A percentile compares a stretch with the other conserved stretches of the same genome.
Evolutionary conservation across 768 basidiomycete species (phyloP).

Genomic region (Gymnopilus junonius): DNA sequence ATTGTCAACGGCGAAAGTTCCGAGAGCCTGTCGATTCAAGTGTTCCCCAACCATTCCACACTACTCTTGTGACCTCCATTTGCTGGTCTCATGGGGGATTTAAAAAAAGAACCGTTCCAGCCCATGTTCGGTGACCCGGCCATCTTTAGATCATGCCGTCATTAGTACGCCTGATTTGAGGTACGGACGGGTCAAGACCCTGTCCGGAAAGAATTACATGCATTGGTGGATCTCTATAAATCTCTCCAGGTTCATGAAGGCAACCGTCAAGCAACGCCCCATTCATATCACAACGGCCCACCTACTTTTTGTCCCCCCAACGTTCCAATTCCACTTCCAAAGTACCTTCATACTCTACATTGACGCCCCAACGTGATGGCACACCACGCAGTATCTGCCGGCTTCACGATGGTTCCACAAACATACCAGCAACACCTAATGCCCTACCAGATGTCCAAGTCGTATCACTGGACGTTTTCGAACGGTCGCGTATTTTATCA

Average conservation of each 20-base stretch:
- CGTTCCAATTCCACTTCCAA: background rate
- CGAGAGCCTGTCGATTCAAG: background rate
- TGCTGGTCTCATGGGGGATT: background rate
- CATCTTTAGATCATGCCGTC: background rate
- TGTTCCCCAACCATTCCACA: background rate
- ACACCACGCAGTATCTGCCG: background rate
- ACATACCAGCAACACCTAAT: background rate
- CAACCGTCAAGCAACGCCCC: background rate
- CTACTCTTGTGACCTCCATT: background rate
- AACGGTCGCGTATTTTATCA: conserved; percentile 1
- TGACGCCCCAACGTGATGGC: background rate
- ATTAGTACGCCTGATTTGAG: background rate
- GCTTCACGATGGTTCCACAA: background rate
- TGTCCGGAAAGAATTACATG: conserved; percentile 3
- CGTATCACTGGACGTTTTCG: conserved; percentile 4
- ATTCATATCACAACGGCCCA: background rate
- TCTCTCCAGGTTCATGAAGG: background rate
- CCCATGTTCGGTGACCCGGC: background rate
- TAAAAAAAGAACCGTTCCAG: background rate
- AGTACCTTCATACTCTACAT: background rate
- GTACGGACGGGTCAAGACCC: conserved; percentile 1
- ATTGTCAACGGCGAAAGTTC: background rate
- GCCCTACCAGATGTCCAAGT: background rate
- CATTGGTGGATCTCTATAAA: conserved; percentile 2
- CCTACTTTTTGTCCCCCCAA: background rate